Evolutionary conservation across 305 asterid genomes (phyloP).

Genomic region (Ilex paraguariensis): DNA sequence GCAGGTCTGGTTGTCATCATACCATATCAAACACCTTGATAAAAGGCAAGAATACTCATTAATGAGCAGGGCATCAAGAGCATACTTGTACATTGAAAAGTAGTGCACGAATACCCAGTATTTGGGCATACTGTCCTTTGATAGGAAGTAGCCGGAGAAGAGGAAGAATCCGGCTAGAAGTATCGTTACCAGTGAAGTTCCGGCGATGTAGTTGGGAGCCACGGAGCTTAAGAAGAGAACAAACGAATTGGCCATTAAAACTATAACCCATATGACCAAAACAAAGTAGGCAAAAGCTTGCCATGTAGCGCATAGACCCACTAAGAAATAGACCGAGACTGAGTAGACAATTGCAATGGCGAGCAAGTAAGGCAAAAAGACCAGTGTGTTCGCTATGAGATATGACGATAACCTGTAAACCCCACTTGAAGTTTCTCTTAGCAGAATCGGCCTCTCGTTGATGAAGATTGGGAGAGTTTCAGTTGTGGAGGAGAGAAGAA

Average conservation of each 20-base stretch:
- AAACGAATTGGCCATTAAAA: slow-evolving; percentile 83
- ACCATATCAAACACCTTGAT: slow-evolving; percentile 69
- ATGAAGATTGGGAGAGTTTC: slow-evolving; percentile 92
- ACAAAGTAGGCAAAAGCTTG: slow-evolving; percentile 66
- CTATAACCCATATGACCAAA: slow-evolving; percentile 69
- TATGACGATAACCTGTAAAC: slow-evolving; percentile 85
- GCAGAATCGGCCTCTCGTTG: slow-evolving; percentile 75
- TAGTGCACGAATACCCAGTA: slow-evolving; percentile 80
- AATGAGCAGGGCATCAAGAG: slow-evolving; percentile 72
- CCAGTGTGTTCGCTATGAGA: slow-evolving; percentile 75
- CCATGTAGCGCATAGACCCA: slow-evolving; percentile 77
- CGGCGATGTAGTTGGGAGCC: slow-evolving; percentile 85
- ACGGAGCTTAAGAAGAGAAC: slow-evolving; percentile 73
- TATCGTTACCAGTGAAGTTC: slow-evolving; percentile 62
- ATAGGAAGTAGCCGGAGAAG: slow-evolving; percentile 90
- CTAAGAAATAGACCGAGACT: slow-evolving; percentile 66
- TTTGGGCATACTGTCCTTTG: slow-evolving; percentile 59
- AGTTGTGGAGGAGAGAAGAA: slow-evolving; percentile 90
- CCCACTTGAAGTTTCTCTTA: slow-evolving; percentile 87
- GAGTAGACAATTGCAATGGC: slow-evolving; percentile 65
- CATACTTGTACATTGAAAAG: slow-evolving; percentile 89
- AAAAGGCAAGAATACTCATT: slow-evolving; percentile 80
- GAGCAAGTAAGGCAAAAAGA: slow-evolving; percentile 73
- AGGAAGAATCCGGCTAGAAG: slow-evolving; percentile 85
- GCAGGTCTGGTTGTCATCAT: slow-evolving; percentile 58